Percentiles rank a stretch among this genome's conserved stretches.
Conservation (phyloP, 2,329 filamentous ascomycete species). For the Myriangium duriaei region DNA sequence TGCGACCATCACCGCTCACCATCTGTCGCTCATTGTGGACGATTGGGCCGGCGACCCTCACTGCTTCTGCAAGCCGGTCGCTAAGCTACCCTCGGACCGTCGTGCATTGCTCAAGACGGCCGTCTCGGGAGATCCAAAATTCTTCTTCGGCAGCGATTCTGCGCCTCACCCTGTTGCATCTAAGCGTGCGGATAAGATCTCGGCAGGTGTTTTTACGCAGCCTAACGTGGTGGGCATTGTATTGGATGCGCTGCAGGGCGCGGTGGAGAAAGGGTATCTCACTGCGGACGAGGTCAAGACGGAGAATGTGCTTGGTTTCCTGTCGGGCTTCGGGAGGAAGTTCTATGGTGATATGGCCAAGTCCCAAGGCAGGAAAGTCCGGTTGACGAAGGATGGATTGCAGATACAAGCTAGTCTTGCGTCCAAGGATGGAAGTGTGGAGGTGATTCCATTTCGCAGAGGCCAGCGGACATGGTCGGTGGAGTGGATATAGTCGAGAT, state of each 20-base stretch:
- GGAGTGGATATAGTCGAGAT: constrained; percentile 27
- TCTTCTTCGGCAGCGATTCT: constrained; percentile 64
- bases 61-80: constrained; percentile 64
- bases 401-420: constrained; percentile 43
- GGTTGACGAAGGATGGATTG: constrained; percentile 44
- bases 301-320: constrained; percentile 45
- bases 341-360: constrained; percentile 43
- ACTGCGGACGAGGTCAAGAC: constrained; percentile 41
- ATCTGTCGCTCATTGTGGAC: constrained; percentile 66
- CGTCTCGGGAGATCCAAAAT: constrained; percentile 47
- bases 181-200: constrained; percentile 46
- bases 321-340: constrained; percentile 42
- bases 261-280: constrained; percentile 42
- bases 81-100: constrained; percentile 55
- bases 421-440: constrained; percentile 39
- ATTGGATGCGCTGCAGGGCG: constrained; percentile 52
- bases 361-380: constrained; percentile 38
- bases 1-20: constrained; percentile 75
- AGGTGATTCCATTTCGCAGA: constrained; percentile 54
- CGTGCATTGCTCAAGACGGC: constrained; percentile 57
- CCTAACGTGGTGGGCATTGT: constrained; percentile 55
- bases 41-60: constrained; percentile 59
- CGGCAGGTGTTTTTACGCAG: constrained; percentile 71
- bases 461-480: constrained; percentile 49
- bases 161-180: constrained; percentile 54